Evolutionary conservation across 2,329 filamentous ascomycete species (phyloP).

Genomic region (Alternaria sp.): DNA sequence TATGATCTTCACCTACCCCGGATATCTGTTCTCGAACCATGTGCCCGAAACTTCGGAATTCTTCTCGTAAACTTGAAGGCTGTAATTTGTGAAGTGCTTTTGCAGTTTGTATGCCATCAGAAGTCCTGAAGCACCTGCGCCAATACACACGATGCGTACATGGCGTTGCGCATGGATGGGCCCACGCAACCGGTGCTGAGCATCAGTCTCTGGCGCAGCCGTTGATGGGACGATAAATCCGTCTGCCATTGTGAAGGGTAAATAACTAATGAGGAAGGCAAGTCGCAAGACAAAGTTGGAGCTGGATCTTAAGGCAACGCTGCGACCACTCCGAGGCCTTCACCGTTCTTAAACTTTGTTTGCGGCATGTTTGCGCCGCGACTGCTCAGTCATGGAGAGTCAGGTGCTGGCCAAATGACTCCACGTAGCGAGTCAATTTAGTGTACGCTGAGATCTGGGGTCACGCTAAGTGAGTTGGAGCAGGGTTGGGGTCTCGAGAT

Average conservation of each 20-base stretch:
- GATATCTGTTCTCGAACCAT: slow-evolving; percentile 60
- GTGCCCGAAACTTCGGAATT: slow-evolving; percentile 57
- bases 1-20: slow-evolving; percentile 37
- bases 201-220: slow-evolving; percentile 28
- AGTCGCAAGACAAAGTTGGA: neutral
- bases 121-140: slow-evolving; percentile 57
- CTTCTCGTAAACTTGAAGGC: slow-evolving; percentile 56
- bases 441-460: neutral
- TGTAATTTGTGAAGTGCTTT: slow-evolving; percentile 53
- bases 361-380: neutral
- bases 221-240: slow-evolving; percentile 39
- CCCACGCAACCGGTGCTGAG: slow-evolving; percentile 31
- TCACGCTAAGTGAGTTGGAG: neutral
- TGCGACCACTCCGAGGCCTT: neutral
- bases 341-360: slow-evolving; percentile 6
- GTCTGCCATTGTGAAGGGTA: slow-evolving; percentile 12
- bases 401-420: neutral
- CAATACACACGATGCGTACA: slow-evolving; percentile 53
- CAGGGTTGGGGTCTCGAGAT: neutral
- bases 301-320: neutral
- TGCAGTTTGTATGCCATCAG: slow-evolving; percentile 58
- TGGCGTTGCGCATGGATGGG: slow-evolving; percentile 46
- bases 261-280: neutral
- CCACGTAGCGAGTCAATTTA: slow-evolving; percentile 13
- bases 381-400: slow-evolving; percentile 5